Percentiles rank a stretch among this genome's conserved stretches.
phyloP scores from a whole-genome alignment of 192 early-diverging fungal genomes.

The Chytriomyces hyalinus region DNA sequence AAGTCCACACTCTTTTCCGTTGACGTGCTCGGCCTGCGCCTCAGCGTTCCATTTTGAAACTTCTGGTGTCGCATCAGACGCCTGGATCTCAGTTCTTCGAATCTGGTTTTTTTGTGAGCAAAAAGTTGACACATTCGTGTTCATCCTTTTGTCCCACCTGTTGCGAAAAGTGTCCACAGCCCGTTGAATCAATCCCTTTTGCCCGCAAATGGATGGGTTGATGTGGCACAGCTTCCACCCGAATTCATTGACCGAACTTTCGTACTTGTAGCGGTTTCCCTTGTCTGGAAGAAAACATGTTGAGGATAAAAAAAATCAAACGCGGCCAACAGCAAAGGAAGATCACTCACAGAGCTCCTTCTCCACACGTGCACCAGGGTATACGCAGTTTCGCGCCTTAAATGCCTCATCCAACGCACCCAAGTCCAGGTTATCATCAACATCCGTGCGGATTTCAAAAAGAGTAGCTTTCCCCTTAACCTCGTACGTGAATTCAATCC shows the following conservation, averaged over 20 bases:
- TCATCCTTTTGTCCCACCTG: constrained; percentile 17
- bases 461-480: constrained; percentile 65
- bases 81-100: constrained; percentile 72
- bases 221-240: constrained; percentile 85
- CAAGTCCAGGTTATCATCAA: constrained; percentile 59
- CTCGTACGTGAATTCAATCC: constrained; percentile 73
- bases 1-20: neutral
- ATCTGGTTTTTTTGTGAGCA: constrained; percentile 59
- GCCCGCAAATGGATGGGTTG: constrained; percentile 70
- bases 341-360: constrained; percentile 30
- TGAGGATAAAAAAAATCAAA: neutral
- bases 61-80: constrained; percentile 78
- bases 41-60: constrained; percentile 58
- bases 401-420: constrained; percentile 61
- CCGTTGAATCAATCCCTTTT: constrained; percentile 79
- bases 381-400: constrained; percentile 79
- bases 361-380: constrained; percentile 76
- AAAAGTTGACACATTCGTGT: neutral
- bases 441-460: constrained; percentile 75
- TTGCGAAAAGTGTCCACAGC: constrained; percentile 75
- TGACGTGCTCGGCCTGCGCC: constrained; percentile 41
- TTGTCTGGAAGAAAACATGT: constrained; percentile 53
- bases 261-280: constrained; percentile 86
- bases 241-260: constrained; percentile 82
- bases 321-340: neutral